Percentiles rank a stretch among this genome's conserved stretches.
Evolutionary conservation across 441 rosid species (phyloP).

Genomic region (Brassica balearica): DNA sequence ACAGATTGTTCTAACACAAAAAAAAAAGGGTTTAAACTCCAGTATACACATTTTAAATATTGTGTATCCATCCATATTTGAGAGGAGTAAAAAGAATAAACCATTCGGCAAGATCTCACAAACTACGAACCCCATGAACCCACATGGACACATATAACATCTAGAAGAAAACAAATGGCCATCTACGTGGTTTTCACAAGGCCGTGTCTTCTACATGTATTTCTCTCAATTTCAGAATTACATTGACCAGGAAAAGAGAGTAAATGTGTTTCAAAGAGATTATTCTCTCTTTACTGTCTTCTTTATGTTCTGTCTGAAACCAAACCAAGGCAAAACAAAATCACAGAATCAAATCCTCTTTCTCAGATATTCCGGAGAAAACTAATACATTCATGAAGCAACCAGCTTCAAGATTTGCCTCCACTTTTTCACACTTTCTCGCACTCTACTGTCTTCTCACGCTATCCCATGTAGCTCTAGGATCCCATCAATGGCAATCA

Average conservation of each 20-base stretch:
- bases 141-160: too few species aligned
- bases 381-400: conserved; percentile 23
- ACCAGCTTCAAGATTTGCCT: conserved; percentile 41
- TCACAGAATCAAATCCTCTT: conserved; percentile 36
- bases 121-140: too few species aligned
- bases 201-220: conserved; percentile 12
- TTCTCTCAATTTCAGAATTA: conserved; percentile 4
- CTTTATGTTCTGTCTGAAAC: conserved; percentile 2
- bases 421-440: conserved; percentile 54
- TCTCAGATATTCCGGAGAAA: conserved; percentile 13
- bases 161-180: too few species aligned
- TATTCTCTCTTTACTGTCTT: conserved; percentile 22
- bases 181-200: conserved; percentile 11
- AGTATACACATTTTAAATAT: not conserved
- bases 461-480: conserved; percentile 46
- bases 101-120: too few species aligned
- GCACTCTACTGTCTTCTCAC: conserved; percentile 49
- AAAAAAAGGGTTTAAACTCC: too few species aligned
- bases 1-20: too few species aligned
- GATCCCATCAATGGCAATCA: conserved; percentile 57
- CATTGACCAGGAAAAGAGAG: not conserved
- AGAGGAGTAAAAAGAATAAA: not conserved
- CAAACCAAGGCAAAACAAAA: conserved; percentile 40
- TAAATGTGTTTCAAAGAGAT: conserved; percentile 12
- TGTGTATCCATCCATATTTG: not conserved